phyloP scores from a whole-genome alignment of 805 yeast species.

The Cyberlindnera nakhonratchasimensis region DNA sequence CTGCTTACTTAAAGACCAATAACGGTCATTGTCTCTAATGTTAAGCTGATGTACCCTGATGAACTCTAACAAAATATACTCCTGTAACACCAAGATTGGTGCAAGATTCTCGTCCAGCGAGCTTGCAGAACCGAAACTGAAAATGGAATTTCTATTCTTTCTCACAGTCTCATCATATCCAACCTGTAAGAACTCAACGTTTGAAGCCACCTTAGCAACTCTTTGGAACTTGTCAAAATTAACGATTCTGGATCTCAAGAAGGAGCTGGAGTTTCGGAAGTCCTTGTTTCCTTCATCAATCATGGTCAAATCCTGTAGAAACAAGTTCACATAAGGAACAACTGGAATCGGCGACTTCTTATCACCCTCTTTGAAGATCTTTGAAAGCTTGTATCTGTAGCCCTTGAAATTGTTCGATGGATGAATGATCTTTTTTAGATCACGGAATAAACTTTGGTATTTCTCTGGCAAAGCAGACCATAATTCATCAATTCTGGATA shows the following conservation, averaged over 20 bases:
- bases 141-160: constrained; percentile 26
- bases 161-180: constrained; percentile 39
- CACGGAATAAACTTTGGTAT: constrained; percentile 58
- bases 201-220: constrained; percentile 62
- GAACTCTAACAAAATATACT: constrained; percentile 61
- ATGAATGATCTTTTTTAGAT: constrained; percentile 63
- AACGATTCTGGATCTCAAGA: constrained; percentile 47
- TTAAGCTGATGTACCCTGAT: constrained; percentile 67
- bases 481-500: constrained; percentile 56
- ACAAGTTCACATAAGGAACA: constrained; percentile 74
- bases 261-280: constrained; percentile 54
- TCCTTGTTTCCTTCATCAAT: constrained; percentile 80
- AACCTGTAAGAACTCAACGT: constrained; percentile 65
- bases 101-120: constrained; percentile 28
- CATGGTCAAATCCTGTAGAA: constrained; percentile 75
- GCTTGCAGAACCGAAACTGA: constrained; percentile 22
- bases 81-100: constrained; percentile 36
- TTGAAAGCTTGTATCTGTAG: constrained; percentile 60
- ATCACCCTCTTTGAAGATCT: constrained; percentile 45
- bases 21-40: constrained; percentile 59
- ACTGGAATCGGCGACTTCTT: constrained; percentile 45
- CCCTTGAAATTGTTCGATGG: constrained; percentile 72
- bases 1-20: constrained; percentile 65
- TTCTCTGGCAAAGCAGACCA: constrained; percentile 60
- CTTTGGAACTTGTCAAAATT: constrained; percentile 73